Conservation (phyloP, 345 rosid genomes). For the Gossypium anomalum region DNA sequence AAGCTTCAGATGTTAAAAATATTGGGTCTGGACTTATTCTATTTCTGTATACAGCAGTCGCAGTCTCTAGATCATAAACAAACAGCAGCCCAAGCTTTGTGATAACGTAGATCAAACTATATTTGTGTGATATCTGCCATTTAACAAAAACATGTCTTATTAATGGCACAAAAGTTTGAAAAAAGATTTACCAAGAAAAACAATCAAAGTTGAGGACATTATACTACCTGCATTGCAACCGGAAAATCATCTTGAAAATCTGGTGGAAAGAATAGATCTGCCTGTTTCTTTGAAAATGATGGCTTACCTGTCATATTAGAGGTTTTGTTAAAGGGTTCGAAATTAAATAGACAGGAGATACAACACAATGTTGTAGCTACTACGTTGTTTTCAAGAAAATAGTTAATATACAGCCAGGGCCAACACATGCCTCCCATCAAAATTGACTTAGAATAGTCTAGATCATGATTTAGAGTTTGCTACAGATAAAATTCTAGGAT, state of each 20-base stretch:
- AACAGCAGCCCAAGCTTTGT: constrained; percentile 95
- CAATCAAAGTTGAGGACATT: constrained; percentile 13
- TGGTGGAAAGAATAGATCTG: constrained; percentile 97
- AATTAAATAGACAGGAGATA: too few relatives aligned
- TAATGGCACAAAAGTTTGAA: not conserved
- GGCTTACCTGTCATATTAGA: constrained; percentile 63
- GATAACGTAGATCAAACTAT: constrained; percentile 81
- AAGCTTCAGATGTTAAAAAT: constrained; percentile 92
- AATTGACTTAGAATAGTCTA: not conserved
- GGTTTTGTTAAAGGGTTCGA: constrained; percentile 2
- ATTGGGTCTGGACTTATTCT: constrained; percentile 98
- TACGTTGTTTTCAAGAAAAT: not conserved
- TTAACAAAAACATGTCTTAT: constrained; percentile 17
- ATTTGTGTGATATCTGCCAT: constrained; percentile 90
- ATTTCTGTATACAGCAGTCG: constrained; percentile 93
- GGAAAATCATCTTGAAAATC: constrained; percentile 99
- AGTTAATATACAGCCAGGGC: not conserved
- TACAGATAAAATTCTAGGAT: not conserved
- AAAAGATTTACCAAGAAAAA: not conserved
- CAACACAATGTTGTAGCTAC: too few relatives aligned
- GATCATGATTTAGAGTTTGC: not conserved
- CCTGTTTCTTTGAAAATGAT: constrained; percentile 88
- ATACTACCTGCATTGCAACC: constrained; percentile 91
- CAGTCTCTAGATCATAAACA: constrained; percentile 97
- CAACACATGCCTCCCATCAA: not conserved